phyloP scores from a whole-genome alignment of 345 rosid species.

The Gossypium arboreum region DNA sequence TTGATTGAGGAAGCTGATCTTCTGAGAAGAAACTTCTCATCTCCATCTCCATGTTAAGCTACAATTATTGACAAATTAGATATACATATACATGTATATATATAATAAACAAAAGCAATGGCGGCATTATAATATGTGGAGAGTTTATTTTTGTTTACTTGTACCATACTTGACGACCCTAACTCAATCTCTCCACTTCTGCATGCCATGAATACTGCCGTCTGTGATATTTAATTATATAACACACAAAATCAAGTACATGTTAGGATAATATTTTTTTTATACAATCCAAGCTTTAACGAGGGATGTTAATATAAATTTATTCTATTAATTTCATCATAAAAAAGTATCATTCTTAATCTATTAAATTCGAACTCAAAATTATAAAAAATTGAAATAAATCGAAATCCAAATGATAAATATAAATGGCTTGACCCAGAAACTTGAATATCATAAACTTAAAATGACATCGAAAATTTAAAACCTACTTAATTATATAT shows the following conservation, averaged over 20 bases:
- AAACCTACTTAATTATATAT: too few relatives aligned
- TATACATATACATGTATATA: background rate
- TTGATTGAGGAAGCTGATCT: slow-evolving; percentile 29
- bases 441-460: too few relatives aligned
- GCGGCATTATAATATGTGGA: background rate
- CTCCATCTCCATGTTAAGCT: slow-evolving; percentile 54
- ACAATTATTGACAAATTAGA: slow-evolving; percentile 28
- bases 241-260: background rate
- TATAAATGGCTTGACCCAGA: too few relatives aligned
- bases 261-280: too few relatives aligned
- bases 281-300: too few relatives aligned
- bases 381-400: too few relatives aligned
- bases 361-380: too few relatives aligned
- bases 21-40: slow-evolving; percentile 51
- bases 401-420: too few relatives aligned
- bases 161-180: slow-evolving; percentile 48
- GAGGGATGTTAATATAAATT: too few relatives aligned
- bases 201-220: slow-evolving; percentile 79
- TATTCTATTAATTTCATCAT: too few relatives aligned
- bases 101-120: background rate
- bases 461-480: too few relatives aligned
- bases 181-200: slow-evolving; percentile 78
- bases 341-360: too few relatives aligned
- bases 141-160: slow-evolving; percentile 30
- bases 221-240: slow-evolving; percentile 29